Conservation (phyloP, 2,329 filamentous ascomycete species). For the Aspergillus alliaceus region DNA sequence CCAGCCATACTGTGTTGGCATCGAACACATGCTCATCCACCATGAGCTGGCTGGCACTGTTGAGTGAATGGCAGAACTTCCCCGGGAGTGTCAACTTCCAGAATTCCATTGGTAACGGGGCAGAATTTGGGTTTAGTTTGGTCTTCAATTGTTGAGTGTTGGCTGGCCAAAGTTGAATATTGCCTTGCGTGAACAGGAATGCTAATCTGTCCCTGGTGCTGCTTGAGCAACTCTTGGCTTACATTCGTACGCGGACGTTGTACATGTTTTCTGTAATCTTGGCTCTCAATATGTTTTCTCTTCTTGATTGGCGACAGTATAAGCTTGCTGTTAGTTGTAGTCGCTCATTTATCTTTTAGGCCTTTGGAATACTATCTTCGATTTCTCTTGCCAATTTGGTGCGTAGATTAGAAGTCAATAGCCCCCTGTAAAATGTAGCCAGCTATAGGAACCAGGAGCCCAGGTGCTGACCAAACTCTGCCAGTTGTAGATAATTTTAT, state of each 20-base stretch:
- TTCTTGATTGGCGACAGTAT: not conserved
- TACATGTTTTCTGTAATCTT: not conserved
- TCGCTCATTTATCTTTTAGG: not conserved
- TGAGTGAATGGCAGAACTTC: slow-evolving; percentile 15
- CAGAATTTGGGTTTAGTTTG: slow-evolving; percentile 14
- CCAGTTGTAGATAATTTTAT: no score
- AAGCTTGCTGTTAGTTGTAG: not conserved
- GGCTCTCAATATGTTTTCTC: not conserved
- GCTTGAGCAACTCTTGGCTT: no score
- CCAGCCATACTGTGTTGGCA: slow-evolving; percentile 4
- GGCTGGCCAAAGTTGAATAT: not conserved
- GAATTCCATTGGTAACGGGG: slow-evolving; percentile 7
- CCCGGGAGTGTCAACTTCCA: slow-evolving; percentile 15
- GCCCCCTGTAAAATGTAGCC: not conserved
- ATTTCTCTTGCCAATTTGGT: not conserved
- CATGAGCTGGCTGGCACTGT: slow-evolving; percentile 19
- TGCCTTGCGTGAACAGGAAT: no score
- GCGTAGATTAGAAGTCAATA: rapidly evolving
- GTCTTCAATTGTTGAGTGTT: slow-evolving; percentile 13
- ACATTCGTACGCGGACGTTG: not conserved
- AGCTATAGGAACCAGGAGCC: rapidly evolving
- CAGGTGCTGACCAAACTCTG: no score
- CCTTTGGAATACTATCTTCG: not conserved
- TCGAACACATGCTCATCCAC: slow-evolving; percentile 10
- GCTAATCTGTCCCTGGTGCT: rapidly evolving